Base-by-base conservation (phyloP, 768 basidiomycete genomes). In the Arthromyces matolae region DNA sequence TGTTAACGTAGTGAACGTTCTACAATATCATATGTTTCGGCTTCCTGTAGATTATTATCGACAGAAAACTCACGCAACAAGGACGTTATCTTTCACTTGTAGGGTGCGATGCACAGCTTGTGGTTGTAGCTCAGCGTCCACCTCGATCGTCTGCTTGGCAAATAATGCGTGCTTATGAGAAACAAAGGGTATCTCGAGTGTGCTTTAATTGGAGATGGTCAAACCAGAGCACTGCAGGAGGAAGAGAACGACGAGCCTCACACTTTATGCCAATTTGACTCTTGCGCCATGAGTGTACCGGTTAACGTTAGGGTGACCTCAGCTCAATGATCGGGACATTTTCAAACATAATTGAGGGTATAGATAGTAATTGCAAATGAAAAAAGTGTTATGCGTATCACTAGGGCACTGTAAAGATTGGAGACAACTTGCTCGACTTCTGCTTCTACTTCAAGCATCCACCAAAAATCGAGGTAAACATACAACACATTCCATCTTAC, bases 101-200 rank as follows among this genome's bases (percentile, higher is more conserved):
- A 95, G 64, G n/a, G 70, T 75, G 51, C 91, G 77, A 61, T 83
- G 81, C 19, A 95, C 92, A 8, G 85, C 84, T 36, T 86, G 77
- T 3, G 82, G 81, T 57, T 94, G 89, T 32, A 93, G 73, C 65
- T 94, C 93, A 16, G 74, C 69, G 66, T 96, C 93, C 25, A 96
- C 93, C 51, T 88, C 83, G 60, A 96, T 88, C 51, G 80, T 84
- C 64, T 84, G 81, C 61, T 84, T 86, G 20, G 88, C 92, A 56
- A 93, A 89, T 39, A 65, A 60, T 8, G 93, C 93, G 60, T 96
- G 91, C 52, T 83, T 73, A 19, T 71, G 62, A 18, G 79, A 83
- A 18, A 78, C 74, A 54, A 95, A 92, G 8, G 93, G 93, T 34
- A 94, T 82, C 38, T 81, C 78, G 49, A 93, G 68, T 4, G 79